Conservation (phyloP, 2,329 filamentous ascomycete genomes). For the Nothomitra cinnamomea region DNA sequence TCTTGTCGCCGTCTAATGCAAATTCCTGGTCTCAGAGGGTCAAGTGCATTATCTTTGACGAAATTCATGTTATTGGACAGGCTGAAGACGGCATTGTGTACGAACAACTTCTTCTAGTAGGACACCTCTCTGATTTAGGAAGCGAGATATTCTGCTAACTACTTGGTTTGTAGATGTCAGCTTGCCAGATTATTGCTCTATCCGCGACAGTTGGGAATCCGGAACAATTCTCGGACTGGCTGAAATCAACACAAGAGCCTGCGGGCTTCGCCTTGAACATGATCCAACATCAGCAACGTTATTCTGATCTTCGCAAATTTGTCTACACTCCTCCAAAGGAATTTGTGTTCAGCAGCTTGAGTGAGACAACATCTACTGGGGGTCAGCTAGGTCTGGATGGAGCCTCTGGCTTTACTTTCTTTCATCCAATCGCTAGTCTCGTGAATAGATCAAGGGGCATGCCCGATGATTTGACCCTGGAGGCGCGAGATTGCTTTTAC, state of each 20-base stretch:
- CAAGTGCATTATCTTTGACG: conserved; percentile 65
- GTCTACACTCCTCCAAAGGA: conserved; percentile 36
- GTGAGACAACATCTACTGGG: conserved; percentile 21
- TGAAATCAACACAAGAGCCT: conserved; percentile 43
- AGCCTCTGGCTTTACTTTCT: conserved; percentile 34
- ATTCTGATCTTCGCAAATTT: conserved; percentile 66
- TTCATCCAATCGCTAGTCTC: conserved; percentile 51
- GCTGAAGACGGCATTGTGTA: conserved; percentile 60
- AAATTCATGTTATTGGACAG: conserved; percentile 66
- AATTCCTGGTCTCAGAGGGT: conserved; percentile 49
- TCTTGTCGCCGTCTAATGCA: conserved; percentile 48
- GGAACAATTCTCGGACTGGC: conserved; percentile 50
- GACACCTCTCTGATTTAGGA: too few relatives aligned
- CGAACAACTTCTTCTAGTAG: conserved; percentile 59
- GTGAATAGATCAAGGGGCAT: conserved; percentile 43
- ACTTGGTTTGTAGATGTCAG: conserved; percentile 21
- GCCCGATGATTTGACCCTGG: conserved; percentile 49
- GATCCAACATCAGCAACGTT: conserved; percentile 50
- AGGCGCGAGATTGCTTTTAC: conserved; percentile 51
- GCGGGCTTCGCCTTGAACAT: conserved; percentile 48
- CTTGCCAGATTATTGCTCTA: conserved; percentile 62
- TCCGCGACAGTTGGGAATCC: conserved; percentile 70
- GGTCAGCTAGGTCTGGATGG: conserved; percentile 30
- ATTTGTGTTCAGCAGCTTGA: conserved; percentile 36
- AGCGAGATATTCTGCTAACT: too few relatives aligned